Base-by-base conservation (phyloP, 139 green algal genomes). In the Pseudopediastrum boryanum region DNA sequence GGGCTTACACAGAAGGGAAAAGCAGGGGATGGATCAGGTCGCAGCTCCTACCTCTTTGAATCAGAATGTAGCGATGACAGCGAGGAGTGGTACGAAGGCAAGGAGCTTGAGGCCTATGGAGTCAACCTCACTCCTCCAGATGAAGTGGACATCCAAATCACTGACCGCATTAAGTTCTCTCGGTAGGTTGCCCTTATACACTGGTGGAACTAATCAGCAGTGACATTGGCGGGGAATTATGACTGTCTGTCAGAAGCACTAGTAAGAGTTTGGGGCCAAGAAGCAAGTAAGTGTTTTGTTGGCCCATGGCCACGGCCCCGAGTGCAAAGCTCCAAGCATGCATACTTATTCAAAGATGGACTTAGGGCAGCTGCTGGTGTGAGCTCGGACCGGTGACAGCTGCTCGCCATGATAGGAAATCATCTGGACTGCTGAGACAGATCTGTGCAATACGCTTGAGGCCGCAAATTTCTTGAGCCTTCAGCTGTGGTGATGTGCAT, bases 21-120 rank as follows among this genome's bases (percentile, higher is more conserved):
- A 29, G 8, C 29, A 27, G 2, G 42, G 16, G 12, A 27, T 9
- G 36, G 19, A 51, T 16, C 29, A 51, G 62, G 23, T 46, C 2
- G 29, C 39, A 36, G 48, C 6, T 39, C 2, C 36, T 31, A 27
- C 2, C 33, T 33, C 33, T 54, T 23, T 2, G 9, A 21, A 39
- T 7, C 27, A 2, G 16, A 2, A 1, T 63, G 25, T 25, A 19
- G 16, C 39, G 35, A 31, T 67, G 2, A 10, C 41, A 12, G 58
- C 16, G 6, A 48, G 12, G 48, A 51, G 2, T 77, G 69, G 69
- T 77, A 77, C n/a, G 27, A 46, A 77, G 69, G 50, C n/a, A 66
- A 66, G 38, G 69, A 77, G 69, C 69, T 77, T 35, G 69, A 77
- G 69, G 38, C 64, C 23, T 77, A 65, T 66, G 69, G 65, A n/a